Evolutionary conservation across 148 eudicot species (phyloP).

Genomic region (Cornus suecica): DNA sequence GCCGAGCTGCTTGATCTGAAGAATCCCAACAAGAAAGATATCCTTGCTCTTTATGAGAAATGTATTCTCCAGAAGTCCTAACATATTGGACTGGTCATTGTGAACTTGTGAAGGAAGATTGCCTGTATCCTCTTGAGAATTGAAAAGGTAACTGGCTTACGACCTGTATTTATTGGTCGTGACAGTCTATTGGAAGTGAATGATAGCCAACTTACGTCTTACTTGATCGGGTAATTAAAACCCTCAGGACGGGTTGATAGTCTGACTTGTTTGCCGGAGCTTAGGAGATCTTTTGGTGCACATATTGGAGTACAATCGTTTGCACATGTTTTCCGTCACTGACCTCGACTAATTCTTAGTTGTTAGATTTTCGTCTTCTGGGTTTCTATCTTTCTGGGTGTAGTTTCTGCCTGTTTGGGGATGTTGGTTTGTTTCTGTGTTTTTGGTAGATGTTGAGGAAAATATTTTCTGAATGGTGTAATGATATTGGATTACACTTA

Average conservation of each 20-base stretch:
- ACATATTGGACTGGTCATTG: not conserved
- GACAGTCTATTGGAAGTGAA: not conserved
- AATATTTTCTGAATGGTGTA: not conserved
- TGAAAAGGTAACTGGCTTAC: not conserved
- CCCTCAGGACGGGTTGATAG: not conserved
- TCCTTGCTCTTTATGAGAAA: conserved; percentile 77
- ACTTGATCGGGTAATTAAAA: not conserved
- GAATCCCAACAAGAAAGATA: conserved; percentile 74
- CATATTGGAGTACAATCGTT: too few relatives aligned
- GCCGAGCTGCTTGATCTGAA: conserved; percentile 73
- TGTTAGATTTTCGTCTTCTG: too few relatives aligned
- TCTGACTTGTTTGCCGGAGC: not conserved
- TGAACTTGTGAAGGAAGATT: not conserved
- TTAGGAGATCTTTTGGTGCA: too few relatives aligned
- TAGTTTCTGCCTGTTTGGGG: not conserved
- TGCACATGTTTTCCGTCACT: too few relatives aligned
- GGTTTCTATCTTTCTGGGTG: not conserved
- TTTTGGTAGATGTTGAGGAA: not conserved
- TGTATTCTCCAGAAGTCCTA: conserved; percentile 58
- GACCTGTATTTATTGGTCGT: not conserved
- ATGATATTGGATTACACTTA: too few relatives aligned
- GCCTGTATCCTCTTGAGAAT: not conserved
- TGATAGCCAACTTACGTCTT: not conserved
- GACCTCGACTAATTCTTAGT: too few relatives aligned
- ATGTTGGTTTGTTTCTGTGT: not conserved